These are phyloP conservation scores for Kwoniella bestiolae DNA, from an alignment of 768 basidiomycete genomes.

Conservation along the genomic window DNA sequence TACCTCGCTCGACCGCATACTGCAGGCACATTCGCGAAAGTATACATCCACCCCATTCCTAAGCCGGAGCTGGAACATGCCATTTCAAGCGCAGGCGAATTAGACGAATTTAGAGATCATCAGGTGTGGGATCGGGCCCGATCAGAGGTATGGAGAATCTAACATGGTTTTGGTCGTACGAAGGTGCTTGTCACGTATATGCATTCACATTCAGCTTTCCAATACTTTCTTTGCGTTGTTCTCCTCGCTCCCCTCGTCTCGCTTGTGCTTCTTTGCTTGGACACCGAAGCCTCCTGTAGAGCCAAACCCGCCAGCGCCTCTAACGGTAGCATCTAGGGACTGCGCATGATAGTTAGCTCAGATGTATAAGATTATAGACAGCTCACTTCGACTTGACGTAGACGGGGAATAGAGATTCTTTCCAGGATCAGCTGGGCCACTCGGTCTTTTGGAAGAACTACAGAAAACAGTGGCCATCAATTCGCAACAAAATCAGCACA, in stretches of 20 bases:
- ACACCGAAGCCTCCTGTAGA: constrained; percentile 77
- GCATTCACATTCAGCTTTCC: background rate
- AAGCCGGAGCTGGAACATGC: constrained; percentile 39
- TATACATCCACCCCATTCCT: constrained; percentile 58
- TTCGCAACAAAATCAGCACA: no score
- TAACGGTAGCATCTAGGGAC: constrained; percentile 82
- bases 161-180: background rate
- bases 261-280: constrained; percentile 21
- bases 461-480: background rate
- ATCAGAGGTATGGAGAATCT: constrained; percentile 60
- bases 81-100: constrained; percentile 30
- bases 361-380: background rate
- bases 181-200: background rate
- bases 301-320: constrained; percentile 86
- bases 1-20: constrained; percentile 61
- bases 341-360: constrained; percentile 51
- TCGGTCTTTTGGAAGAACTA: constrained; percentile 88
- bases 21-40: constrained; percentile 59
- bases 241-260: constrained; percentile 5
- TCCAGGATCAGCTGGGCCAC: constrained; percentile 94
- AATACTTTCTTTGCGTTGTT: background rate
- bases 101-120: constrained; percentile 52
- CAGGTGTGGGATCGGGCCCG: constrained; percentile 57
- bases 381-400: constrained; percentile 80
- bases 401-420: constrained; percentile 79